A percentile compares a stretch with the other conserved stretches of the same genome.
Conservation (phyloP, 2,329 filamentous ascomycete species). For the Pseudocercospora macadamiae region DNA sequence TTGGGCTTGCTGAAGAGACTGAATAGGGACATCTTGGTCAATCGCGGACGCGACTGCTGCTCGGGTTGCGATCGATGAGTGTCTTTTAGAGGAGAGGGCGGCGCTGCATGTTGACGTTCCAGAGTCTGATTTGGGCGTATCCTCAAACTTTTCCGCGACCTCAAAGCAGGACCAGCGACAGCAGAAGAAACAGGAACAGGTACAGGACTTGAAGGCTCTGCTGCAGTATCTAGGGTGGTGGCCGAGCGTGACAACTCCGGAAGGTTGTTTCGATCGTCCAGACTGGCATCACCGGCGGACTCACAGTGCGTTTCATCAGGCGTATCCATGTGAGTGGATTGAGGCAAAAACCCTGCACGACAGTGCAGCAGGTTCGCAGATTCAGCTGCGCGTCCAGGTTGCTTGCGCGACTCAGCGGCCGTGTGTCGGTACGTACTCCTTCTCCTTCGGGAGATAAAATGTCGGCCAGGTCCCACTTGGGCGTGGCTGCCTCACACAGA, state of each 20-base stretch:
- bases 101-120: slow-evolving; percentile 27
- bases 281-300: slow-evolving; percentile 19
- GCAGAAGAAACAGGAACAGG: slow-evolving; percentile 16
- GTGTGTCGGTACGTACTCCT: slow-evolving; percentile 12
- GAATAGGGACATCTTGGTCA: slow-evolving; percentile 52
- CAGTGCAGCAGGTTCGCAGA: slow-evolving; percentile 26
- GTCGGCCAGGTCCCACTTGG: not conserved
- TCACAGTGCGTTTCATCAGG: slow-evolving; percentile 18
- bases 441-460: slow-evolving; percentile 1
- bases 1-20: slow-evolving; percentile 54
- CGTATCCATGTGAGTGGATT: slow-evolving; percentile 26
- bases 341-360: slow-evolving; percentile 23
- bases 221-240: slow-evolving; percentile 19
- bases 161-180: slow-evolving; percentile 8
- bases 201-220: not conserved
- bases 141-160: slow-evolving; percentile 26
- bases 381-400: slow-evolving; percentile 17
- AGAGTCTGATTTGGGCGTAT: slow-evolving; percentile 21
- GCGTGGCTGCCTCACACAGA: slow-evolving; percentile 14
- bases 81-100: slow-evolving; percentile 22
- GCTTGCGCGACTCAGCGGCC: slow-evolving; percentile 16
- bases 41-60: slow-evolving; percentile 22
- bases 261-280: slow-evolving; percentile 19
- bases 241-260: slow-evolving; percentile 24
- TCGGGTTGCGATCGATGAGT: slow-evolving; percentile 13